Evolutionary conservation across 192 early-diverging fungal genomes (phyloP).

Genomic region (Entophlyctis helioformis): DNA sequence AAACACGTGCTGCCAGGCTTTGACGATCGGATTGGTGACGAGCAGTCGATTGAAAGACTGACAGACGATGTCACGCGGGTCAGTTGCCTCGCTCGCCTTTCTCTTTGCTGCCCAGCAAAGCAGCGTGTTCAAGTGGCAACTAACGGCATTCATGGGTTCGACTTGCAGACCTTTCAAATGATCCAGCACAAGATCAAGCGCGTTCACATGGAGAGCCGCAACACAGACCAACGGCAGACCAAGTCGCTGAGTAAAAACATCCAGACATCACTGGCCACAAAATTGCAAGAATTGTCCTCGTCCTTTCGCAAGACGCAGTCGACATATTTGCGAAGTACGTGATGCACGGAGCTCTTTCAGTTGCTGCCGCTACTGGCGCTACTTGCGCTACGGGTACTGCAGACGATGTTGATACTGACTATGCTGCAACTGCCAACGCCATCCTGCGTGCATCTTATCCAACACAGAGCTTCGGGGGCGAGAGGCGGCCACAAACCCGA

Average conservation of each 20-base stretch:
- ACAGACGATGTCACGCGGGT: slow-evolving; percentile 78
- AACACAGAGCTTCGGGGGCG: slow-evolving; percentile 30
- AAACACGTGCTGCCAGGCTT: slow-evolving; percentile 89
- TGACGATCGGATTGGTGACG: slow-evolving; percentile 61
- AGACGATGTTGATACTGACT: background rate
- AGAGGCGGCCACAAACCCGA: no score
- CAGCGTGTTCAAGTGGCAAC: no score
- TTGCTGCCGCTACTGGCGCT: background rate
- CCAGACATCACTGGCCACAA: slow-evolving; percentile 75
- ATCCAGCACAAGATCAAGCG: slow-evolving; percentile 69
- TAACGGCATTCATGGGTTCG: no score
- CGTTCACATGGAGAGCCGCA: slow-evolving; percentile 38
- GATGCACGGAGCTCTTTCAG: no score
- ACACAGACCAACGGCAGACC: slow-evolving; percentile 23
- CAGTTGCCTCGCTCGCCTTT: slow-evolving; percentile 5
- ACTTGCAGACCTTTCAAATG: slow-evolving; percentile 62
- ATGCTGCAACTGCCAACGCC: no score
- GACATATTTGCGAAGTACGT: slow-evolving; percentile 71
- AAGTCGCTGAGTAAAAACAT: slow-evolving; percentile 75
- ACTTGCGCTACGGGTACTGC: background rate
- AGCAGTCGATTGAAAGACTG: slow-evolving; percentile 63
- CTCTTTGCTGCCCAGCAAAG: no score
- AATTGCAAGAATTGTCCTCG: slow-evolving; percentile 74
- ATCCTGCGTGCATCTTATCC: no score
- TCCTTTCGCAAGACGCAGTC: slow-evolving; percentile 83